Base-by-base conservation (phyloP, 805 yeast genomes). In the Candida tibetensis region DNA sequence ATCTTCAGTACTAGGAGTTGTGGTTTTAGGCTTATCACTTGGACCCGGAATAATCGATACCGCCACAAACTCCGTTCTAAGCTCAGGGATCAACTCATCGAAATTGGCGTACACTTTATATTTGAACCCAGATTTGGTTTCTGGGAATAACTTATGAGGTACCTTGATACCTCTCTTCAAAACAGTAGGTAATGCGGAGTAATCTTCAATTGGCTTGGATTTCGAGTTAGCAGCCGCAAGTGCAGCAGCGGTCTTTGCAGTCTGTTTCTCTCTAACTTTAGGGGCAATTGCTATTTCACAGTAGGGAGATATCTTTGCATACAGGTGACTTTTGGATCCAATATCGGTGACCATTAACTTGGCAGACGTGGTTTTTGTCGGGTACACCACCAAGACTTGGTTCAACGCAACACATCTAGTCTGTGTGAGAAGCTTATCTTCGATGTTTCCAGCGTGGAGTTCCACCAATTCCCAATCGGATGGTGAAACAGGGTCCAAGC, bases 391-490 rank as follows among this genome's bases (percentile, higher is more conserved):
- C 34, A 90, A 62, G 1, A 66, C 60, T 45, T 82, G 89, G 32
- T 71, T 66, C 14, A 72, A 34, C 0, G 79, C 66, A 1, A 89
- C 84, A 34, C 90, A 83, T 41, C 97, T 69, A 1, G 95, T 80
- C 55, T 91, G 97, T 39, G 81, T 77, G 25, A 91, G 64, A 49
- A 90, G 71, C 45, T 77, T 76, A 32, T 79, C 77, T 54, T 91
- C 97, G 17, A 91, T 72, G 29, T 72, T 76, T 19, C 74, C 79
- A 2, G 95, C 91, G 58, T 91, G 85, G 2, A 84, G 60, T 53
- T 90, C 96, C 2, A 89, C 85, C 18, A 86, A 65, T 47, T 90
- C 97, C 97, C 97, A 91, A 55, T 91, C 99, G 4, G 82, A 72
- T 2, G 81, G 59, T 0, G 86, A 72, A 14, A 75, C 61, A 0